phyloP scores from a whole-genome alignment of 805 yeast species.

The Myxozyma neglecta region DNA sequence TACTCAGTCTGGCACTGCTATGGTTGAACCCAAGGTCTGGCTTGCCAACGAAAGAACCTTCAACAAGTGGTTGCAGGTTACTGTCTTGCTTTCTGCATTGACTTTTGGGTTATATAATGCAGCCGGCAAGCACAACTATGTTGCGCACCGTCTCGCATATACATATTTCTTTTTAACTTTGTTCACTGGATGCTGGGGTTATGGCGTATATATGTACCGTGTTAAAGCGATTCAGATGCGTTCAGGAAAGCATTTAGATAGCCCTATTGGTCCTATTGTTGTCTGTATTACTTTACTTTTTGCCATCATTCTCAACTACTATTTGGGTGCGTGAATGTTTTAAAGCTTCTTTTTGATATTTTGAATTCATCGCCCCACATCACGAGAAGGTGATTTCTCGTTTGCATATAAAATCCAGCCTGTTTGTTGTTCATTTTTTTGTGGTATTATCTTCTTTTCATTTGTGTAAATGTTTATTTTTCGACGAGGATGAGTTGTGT shows the following conservation, averaged over 20 bases:
- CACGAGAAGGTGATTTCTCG: too few relatives aligned
- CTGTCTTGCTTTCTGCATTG: slow-evolving; percentile 77
- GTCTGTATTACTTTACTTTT: slow-evolving; percentile 67
- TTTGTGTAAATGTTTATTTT: too few relatives aligned
- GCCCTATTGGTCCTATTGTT: slow-evolving; percentile 82
- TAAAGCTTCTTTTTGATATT: not conserved
- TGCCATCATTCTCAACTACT: slow-evolving; percentile 53
- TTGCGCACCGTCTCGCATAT: slow-evolving; percentile 74
- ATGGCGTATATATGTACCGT: slow-evolving; percentile 69
- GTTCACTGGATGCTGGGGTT: slow-evolving; percentile 89
- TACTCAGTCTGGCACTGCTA: slow-evolving; percentile 87
- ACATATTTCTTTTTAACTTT: slow-evolving; percentile 76
- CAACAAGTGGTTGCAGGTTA: slow-evolving; percentile 90
- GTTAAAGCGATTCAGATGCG: slow-evolving; percentile 72
- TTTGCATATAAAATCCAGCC: not conserved
- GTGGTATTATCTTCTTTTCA: not conserved
- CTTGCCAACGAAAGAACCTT: slow-evolving; percentile 97
- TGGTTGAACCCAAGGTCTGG: slow-evolving; percentile 98
- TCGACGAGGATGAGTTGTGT: too few relatives aligned
- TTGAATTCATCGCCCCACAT: not conserved
- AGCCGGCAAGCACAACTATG: slow-evolving; percentile 39
- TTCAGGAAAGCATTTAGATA: slow-evolving; percentile 85
- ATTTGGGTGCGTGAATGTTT: slow-evolving; percentile 4
- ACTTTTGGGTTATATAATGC: slow-evolving; percentile 84
- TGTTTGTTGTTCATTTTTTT: not conserved